These are phyloP conservation scores for Trichoderma arundinaceum DNA, from an alignment of 2,329 filamentous ascomycete genomes.

Conservation along the genomic window DNA sequence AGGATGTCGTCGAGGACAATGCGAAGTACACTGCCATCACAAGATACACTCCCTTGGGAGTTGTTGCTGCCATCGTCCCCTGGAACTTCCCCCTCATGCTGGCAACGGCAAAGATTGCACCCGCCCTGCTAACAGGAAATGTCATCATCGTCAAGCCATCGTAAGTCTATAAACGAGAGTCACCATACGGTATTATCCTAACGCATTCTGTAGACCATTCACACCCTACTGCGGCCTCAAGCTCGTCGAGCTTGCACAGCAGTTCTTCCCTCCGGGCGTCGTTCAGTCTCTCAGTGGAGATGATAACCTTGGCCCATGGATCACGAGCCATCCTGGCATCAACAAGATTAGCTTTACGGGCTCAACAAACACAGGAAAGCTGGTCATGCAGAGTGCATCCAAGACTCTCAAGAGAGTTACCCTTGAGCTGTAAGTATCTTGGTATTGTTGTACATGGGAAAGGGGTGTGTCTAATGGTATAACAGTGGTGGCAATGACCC, in stretches of 20 bases:
- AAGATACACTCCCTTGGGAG: conserved; percentile 44
- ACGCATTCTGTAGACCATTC: conserved; percentile 46
- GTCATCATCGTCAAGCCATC: conserved; percentile 62
- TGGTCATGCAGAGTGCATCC: conserved; percentile 75
- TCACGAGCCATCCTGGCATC: conserved; percentile 63
- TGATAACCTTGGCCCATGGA: conserved; percentile 63
- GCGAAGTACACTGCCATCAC: conserved; percentile 32
- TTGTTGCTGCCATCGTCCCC: conserved; percentile 54
- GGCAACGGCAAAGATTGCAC: conserved; percentile 59
- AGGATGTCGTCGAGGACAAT: conserved; percentile 48
- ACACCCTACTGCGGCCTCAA: conserved; percentile 65
- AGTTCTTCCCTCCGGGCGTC: conserved; percentile 66
- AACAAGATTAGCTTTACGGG: conserved; percentile 75
- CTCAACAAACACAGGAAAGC: conserved; percentile 70
- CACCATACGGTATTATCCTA: background rate
- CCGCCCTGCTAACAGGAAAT: conserved; percentile 63
- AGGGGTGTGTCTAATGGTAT: background rate
- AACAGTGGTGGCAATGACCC: conserved; percentile 66
- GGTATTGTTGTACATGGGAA: background rate
- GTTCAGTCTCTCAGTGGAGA: conserved; percentile 66
- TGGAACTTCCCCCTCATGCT: conserved; percentile 57
- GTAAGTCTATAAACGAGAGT: background rate
- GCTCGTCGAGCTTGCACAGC: conserved; percentile 60
- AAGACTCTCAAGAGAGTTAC: conserved; percentile 68
- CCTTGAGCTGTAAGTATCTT: conserved; percentile 56